Evolutionary conservation across 768 basidiomycete species (phyloP).

Genomic region (Kwoniella mangroviensis): DNA sequence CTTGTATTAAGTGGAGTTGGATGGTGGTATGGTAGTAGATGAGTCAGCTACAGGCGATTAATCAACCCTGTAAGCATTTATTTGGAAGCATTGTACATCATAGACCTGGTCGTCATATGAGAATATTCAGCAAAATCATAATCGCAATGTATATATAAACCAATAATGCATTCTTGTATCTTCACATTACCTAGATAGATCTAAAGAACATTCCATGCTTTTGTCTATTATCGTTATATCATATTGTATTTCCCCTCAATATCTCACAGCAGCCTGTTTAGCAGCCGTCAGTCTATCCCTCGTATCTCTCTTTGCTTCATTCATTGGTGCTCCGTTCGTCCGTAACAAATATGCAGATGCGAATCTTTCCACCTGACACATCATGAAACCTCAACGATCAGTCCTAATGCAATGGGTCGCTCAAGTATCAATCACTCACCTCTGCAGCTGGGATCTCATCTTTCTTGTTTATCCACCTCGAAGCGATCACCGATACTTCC

Average conservation of each 20-base stretch:
- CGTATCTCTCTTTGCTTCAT: constrained; percentile 22
- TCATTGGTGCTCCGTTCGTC: constrained; percentile 15
- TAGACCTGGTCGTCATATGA: no score
- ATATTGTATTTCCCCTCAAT: constrained; percentile 11
- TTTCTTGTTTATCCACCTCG: constrained; percentile 50
- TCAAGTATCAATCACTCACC: constrained; percentile 22
- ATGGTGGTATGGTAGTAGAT: constrained; percentile 27
- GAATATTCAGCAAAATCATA: no score
- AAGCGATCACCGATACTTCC: constrained; percentile 45
- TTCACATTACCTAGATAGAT: no score
- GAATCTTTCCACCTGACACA: constrained; percentile 42
- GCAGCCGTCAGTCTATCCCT: constrained; percentile 27
- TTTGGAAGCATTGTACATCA: no score
- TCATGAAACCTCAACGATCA: no score
- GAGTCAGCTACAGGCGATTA: no score
- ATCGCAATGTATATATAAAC: neutral
- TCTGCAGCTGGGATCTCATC: constrained; percentile 55
- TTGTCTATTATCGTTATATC: constrained; percentile 7
- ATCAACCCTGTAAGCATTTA: no score
- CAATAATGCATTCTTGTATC: constrained; percentile 4
- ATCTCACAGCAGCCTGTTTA: constrained; percentile 34
- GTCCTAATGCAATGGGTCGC: no score
- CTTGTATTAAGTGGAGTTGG: constrained; percentile 36
- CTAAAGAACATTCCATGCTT: neutral
- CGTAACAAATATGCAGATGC: constrained; percentile 40